Percentiles rank a stretch among this genome's conserved stretches.
Evolutionary conservation across 2,329 filamentous ascomycete species (phyloP).

Genomic region (Zymoseptoria brevis): DNA sequence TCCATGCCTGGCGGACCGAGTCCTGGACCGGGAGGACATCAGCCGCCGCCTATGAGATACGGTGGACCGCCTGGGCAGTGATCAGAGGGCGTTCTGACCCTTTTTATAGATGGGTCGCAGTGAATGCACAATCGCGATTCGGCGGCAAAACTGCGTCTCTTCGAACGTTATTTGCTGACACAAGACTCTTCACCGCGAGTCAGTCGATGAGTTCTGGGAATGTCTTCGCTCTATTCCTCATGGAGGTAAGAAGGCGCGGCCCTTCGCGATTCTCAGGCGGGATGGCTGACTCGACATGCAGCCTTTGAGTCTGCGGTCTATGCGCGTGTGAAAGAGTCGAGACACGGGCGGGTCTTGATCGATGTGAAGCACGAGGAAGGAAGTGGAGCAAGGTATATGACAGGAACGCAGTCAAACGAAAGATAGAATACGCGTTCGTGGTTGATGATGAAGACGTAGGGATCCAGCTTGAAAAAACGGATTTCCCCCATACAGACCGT

Average conservation of each 20-base stretch:
- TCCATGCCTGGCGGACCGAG: background rate
- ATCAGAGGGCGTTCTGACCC: background rate
- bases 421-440: too few species aligned
- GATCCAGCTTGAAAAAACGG: too few species aligned
- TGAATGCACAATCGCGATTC: background rate
- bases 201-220: background rate
- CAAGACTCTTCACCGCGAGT: background rate
- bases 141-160: background rate
- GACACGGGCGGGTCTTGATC: too few species aligned
- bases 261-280: background rate
- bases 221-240: background rate
- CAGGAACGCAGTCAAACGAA: too few species aligned
- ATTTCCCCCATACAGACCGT: too few species aligned
- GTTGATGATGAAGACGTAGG: too few species aligned
- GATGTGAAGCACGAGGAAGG: too few species aligned
- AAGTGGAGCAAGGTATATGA: background rate
- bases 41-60: background rate
- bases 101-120: background rate
- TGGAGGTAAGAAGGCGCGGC: background rate
- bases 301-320: background rate
- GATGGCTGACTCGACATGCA: background rate
- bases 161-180: background rate
- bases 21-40: constrained; percentile 4
- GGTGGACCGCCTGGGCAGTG: background rate
- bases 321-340: background rate